Conservation (phyloP, 768 basidiomycete species). For the Tylopilus sp. region DNA sequence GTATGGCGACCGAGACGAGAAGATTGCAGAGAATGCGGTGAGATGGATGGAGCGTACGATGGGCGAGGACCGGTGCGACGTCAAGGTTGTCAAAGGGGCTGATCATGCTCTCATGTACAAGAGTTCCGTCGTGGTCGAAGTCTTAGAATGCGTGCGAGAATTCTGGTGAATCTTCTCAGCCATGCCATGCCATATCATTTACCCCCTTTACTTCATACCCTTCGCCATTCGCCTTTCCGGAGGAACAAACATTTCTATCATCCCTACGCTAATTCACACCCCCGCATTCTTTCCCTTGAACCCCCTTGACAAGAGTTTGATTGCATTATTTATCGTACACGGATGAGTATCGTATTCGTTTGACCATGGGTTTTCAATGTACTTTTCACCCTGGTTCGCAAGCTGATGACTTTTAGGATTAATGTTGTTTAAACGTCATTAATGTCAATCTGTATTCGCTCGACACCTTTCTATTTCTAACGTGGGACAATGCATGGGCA, state of each 20-base stretch:
- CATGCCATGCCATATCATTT: slow-evolving; percentile 4
- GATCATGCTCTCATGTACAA: slow-evolving; percentile 95
- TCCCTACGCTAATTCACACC: slow-evolving; percentile 5
- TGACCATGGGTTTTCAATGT: slow-evolving; percentile 26
- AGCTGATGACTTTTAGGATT: slow-evolving; percentile 23
- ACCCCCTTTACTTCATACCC: slow-evolving; percentile 18
- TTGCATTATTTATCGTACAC: slow-evolving; percentile 21
- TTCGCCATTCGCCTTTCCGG: slow-evolving; percentile 7
- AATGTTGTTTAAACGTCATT: slow-evolving; percentile 34
- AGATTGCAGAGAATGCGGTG: slow-evolving; percentile 87
- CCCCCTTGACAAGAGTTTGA: slow-evolving; percentile 5
- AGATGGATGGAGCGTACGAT: slow-evolving; percentile 90
- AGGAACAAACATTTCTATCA: slow-evolving; percentile 15
- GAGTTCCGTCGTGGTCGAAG: slow-evolving; percentile 81
- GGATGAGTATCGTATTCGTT: slow-evolving; percentile 17
- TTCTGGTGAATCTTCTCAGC: slow-evolving; percentile 41
- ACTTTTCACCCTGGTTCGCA: slow-evolving; percentile 25
- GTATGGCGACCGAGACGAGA: slow-evolving; percentile 93
- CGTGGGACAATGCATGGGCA: not conserved
- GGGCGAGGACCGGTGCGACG: slow-evolving; percentile 67
- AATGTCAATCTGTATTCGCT: slow-evolving; percentile 28
- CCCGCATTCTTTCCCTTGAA: slow-evolving; percentile 5
- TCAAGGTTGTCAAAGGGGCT: slow-evolving; percentile 82
- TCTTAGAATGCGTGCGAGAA: slow-evolving; percentile 65
- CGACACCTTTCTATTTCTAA: not conserved